phyloP scores from a whole-genome alignment of 176 grass and related monocot species.

The Zea luxurians region DNA sequence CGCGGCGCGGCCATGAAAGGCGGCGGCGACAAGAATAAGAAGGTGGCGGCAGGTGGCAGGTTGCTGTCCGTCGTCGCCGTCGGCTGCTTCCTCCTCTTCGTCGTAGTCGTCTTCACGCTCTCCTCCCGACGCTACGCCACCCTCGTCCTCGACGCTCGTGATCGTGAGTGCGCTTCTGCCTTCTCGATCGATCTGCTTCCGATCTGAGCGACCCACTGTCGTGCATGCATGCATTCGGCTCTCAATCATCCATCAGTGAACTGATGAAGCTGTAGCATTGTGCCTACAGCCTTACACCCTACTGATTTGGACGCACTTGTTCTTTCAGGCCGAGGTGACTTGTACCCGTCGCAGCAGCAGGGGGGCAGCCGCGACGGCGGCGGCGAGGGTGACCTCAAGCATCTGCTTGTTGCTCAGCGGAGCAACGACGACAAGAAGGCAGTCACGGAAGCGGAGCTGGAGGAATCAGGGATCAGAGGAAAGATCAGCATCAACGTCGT shows the following conservation, averaged over 20 bases:
- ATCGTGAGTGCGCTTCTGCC: neutral
- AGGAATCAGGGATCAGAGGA: slow-evolving; percentile 3
- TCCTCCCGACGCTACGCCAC: slow-evolving; percentile 43
- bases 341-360: neutral
- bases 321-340: slow-evolving; percentile 24
- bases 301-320: neutral
- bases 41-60: neutral
- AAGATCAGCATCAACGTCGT: slow-evolving; percentile 3
- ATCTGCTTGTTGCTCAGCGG: neutral
- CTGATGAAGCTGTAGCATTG: too few species aligned
- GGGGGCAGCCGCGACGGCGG: neutral
- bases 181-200: neutral
- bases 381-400: neutral
- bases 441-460: neutral
- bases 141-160: slow-evolving; percentile 7
- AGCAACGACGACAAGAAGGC: neutral
- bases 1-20: slow-evolving; percentile 36
- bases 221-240: neutral
- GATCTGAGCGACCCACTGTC: neutral
- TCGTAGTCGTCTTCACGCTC: slow-evolving; percentile 62
- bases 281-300: too few species aligned
- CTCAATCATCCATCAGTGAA: neutral
- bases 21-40: slow-evolving; percentile 12
- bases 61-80: slow-evolving; percentile 49
- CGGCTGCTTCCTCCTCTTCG: slow-evolving; percentile 60